Percentiles rank a stretch among this genome's conserved stretches.
Evolutionary conservation across 306 rosid genomes (phyloP).

Genomic region (Prosopis cineraria): DNA sequence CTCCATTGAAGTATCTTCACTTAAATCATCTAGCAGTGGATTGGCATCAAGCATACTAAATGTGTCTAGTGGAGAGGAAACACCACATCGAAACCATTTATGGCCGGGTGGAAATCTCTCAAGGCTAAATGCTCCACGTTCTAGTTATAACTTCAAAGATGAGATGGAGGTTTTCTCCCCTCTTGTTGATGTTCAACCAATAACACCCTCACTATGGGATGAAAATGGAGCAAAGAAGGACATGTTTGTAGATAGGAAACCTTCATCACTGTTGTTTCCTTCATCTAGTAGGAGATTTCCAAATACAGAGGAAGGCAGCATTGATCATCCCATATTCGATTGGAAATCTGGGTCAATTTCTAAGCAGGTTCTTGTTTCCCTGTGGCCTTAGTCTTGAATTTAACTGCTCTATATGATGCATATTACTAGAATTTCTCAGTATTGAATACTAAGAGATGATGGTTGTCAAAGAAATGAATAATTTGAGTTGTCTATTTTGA

Average conservation of each 20-base stretch:
- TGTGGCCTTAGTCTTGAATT: conserved; percentile 32
- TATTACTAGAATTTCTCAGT: conserved; percentile 11
- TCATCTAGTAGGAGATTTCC: conserved; percentile 73
- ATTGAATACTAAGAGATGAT: neutral
- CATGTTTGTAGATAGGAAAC: conserved; percentile 72
- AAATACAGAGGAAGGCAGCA: conserved; percentile 59
- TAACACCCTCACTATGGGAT: conserved; percentile 91
- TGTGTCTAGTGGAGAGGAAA: conserved; percentile 65
- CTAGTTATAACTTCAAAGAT: conserved; percentile 85
- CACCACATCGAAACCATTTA: conserved; percentile 75
- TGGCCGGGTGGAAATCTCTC: conserved; percentile 79
- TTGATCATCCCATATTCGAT: conserved; percentile 80
- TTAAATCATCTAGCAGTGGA: conserved; percentile 53
- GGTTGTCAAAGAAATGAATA: conserved; percentile 6
- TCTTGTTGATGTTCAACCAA: conserved; percentile 94
- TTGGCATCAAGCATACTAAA: conserved; percentile 54
- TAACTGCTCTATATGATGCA: conserved; percentile 10
- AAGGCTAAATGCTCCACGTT: conserved; percentile 81
- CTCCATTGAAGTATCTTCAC: conserved; percentile 56
- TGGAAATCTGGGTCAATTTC: conserved; percentile 73
- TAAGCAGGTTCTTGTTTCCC: conserved; percentile 66
- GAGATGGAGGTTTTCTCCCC: conserved; percentile 99
- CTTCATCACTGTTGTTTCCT: conserved; percentile 66
- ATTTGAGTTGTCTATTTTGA: conserved; percentile 15
- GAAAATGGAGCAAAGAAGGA: conserved; percentile 75